Evolutionary conservation across 345 rosid species (phyloP).

Genomic region (Gossypium longicalyx): DNA sequence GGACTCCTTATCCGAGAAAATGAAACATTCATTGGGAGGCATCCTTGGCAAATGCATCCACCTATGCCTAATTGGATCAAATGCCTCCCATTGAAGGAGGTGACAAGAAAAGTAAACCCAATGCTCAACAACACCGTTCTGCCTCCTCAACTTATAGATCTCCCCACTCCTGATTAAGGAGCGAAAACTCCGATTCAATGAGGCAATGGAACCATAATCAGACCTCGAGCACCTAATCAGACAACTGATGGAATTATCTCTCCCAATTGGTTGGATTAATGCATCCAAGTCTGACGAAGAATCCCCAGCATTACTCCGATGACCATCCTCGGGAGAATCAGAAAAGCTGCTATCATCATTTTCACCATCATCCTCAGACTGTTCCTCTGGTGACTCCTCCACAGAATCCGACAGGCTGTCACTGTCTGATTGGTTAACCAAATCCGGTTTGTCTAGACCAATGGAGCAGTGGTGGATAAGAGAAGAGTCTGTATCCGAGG

Average conservation of each 20-base stretch:
- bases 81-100: constrained; percentile 86
- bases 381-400: not conserved
- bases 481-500: constrained; percentile 1
- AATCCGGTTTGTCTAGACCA: not conserved
- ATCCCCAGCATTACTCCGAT: constrained; percentile 37
- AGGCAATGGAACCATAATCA: constrained; percentile 75
- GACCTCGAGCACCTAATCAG: constrained; percentile 74
- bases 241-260: constrained; percentile 74
- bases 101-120: constrained; percentile 92
- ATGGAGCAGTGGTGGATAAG: not conserved
- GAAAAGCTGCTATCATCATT: not conserved
- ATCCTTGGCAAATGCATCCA: constrained; percentile 88
- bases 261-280: constrained; percentile 61
- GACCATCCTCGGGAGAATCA: constrained; percentile 9
- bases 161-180: constrained; percentile 68
- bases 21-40: constrained; percentile 65
- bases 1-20: constrained; percentile 78
- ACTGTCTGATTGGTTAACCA: constrained; percentile 4
- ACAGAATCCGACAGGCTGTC: not conserved
- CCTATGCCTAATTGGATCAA: constrained; percentile 59
- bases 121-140: constrained; percentile 56
- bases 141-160: constrained; percentile 58
- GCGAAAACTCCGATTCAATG: constrained; percentile 56
- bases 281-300: constrained; percentile 48
- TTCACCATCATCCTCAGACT: not conserved